Evolutionary conservation across 768 basidiomycete genomes (phyloP).

Genomic region (Ramaria rubella): DNA sequence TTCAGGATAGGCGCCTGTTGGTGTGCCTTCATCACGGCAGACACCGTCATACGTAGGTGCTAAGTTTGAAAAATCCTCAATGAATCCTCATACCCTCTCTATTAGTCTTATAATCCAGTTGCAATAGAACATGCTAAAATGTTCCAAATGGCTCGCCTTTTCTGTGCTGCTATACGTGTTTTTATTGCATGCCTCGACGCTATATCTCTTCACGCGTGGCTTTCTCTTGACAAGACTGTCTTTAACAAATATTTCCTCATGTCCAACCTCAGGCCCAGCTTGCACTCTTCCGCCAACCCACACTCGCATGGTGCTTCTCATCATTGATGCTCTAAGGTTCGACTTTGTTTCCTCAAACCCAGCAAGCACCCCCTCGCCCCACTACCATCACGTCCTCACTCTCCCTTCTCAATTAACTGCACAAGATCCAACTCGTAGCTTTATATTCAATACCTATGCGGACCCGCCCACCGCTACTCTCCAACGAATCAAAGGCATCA

Average conservation of each 20-base stretch:
- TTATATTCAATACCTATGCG: constrained; percentile 83
- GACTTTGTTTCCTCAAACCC: constrained; percentile 82
- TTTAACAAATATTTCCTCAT: constrained; percentile 48
- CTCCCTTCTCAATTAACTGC: constrained; percentile 69
- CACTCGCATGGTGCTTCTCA: constrained; percentile 71
- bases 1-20: too few species aligned
- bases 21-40: too few species aligned
- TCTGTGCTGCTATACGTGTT: constrained; percentile 33
- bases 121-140: neutral
- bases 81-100: too few species aligned
- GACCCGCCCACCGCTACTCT: constrained; percentile 95
- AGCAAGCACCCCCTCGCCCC: constrained; percentile 51
- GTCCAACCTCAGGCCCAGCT: too few species aligned
- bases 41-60: too few species aligned
- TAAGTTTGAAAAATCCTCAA: too few species aligned
- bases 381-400: constrained; percentile 78
- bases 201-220: constrained; percentile 87
- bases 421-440: constrained; percentile 59
- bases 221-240: constrained; percentile 82
- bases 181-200: constrained; percentile 64
- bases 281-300: constrained; percentile 61
- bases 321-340: constrained; percentile 90
- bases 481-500: constrained; percentile 91
- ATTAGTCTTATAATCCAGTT: neutral
- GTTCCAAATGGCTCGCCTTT: constrained; percentile 9